Conservation (phyloP, 106 monocot genomes). For the Triglochin maritima region DNA sequence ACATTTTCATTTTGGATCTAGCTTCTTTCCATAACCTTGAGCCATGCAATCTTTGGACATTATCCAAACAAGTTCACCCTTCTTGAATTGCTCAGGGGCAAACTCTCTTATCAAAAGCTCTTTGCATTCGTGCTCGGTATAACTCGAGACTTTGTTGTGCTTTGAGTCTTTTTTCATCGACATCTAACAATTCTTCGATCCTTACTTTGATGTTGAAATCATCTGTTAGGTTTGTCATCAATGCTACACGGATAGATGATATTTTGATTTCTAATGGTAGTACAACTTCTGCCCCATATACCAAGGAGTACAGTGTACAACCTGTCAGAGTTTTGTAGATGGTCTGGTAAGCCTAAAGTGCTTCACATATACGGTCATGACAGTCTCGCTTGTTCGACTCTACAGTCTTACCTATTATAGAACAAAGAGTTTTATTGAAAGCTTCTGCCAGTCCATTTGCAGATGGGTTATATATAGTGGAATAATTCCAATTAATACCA, state of each 20-base stretch:
- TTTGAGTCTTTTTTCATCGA: too few relatives aligned
- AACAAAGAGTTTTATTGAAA: background rate
- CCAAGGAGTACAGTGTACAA: background rate
- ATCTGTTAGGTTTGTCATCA: background rate
- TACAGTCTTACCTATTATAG: background rate
- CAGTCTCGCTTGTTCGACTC: background rate
- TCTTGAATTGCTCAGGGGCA: too few relatives aligned
- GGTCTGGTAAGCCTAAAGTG: background rate
- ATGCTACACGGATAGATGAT: background rate
- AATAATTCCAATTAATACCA: conserved; percentile 1
- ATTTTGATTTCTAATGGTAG: background rate
- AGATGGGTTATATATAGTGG: background rate
- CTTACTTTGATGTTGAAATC: too few relatives aligned
- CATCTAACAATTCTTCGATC: too few relatives aligned
- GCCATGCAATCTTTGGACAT: background rate
- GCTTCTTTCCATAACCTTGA: background rate
- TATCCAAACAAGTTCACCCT: background rate
- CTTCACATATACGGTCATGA: background rate
- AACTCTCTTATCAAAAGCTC: too few relatives aligned
- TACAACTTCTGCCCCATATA: background rate
- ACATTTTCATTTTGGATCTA: background rate
- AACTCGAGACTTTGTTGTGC: too few relatives aligned
- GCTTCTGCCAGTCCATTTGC: background rate
- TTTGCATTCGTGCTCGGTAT: too few relatives aligned
- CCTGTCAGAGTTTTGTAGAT: background rate